phyloP scores from a whole-genome alignment of 305 asterid genomes.

The Rubia occidens region DNA sequence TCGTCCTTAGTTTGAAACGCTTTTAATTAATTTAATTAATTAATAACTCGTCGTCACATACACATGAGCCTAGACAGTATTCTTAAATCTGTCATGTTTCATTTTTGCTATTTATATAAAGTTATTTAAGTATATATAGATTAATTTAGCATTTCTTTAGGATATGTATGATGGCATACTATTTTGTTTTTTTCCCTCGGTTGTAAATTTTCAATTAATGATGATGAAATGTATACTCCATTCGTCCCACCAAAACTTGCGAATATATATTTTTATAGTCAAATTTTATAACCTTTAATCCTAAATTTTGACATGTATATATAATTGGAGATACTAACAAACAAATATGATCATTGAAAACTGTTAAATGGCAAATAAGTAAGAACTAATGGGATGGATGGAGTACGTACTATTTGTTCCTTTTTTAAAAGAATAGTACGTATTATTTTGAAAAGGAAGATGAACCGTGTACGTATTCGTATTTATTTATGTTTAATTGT shows the following conservation, averaged over 20 bases:
- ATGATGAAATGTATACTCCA: no score
- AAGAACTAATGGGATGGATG: no score
- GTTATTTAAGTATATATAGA: not conserved
- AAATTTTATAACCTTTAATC: no score
- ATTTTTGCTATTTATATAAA: not conserved
- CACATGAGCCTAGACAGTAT: not conserved
- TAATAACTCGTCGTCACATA: not conserved
- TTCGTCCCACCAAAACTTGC: no score
- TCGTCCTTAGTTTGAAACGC: no score
- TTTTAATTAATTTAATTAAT: not conserved
- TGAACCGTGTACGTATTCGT: not conserved
- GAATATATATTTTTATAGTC: no score
- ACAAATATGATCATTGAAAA: no score
- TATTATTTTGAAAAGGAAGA: not conserved
- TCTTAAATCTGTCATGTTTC: not conserved
- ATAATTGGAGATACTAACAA: no score
- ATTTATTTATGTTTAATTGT: not conserved
- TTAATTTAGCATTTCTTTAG: not conserved
- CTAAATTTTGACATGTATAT: no score
- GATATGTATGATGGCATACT: conserved; percentile 1
- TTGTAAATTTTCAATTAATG: not conserved
- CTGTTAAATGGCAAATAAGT: no score
- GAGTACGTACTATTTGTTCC: no score
- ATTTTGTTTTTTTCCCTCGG: not conserved
- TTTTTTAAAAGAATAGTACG: no score